Percentiles rank a stretch among this genome's conserved stretches.
These are phyloP conservation scores for Aspergillus melleus DNA, from an alignment of 2,329 filamentous ascomycete genomes.

Conservation along the genomic window DNA sequence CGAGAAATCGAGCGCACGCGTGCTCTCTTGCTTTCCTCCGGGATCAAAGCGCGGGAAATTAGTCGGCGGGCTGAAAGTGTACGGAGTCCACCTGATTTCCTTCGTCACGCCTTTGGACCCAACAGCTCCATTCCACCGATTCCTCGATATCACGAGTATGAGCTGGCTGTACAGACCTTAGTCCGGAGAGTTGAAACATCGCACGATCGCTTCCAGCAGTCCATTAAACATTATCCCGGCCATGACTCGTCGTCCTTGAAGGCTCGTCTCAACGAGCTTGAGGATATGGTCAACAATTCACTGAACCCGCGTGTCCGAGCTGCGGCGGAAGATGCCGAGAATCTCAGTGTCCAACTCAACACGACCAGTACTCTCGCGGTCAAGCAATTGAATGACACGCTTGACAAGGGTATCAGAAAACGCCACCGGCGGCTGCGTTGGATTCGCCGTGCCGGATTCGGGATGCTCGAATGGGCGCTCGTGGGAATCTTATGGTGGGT, in stretches of 20 bases:
- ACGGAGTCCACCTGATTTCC: constrained; percentile 37
- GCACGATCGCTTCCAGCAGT: constrained; percentile 44
- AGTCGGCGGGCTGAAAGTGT: constrained; percentile 60
- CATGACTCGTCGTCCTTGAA: constrained; percentile 47
- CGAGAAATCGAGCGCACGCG: constrained; percentile 79
- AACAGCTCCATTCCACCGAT: constrained; percentile 42
- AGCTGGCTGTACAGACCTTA: constrained; percentile 55
- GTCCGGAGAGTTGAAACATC: constrained; percentile 49
- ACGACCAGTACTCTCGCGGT: constrained; percentile 75
- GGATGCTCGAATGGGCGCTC: constrained; percentile 81
- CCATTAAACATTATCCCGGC: constrained; percentile 49
- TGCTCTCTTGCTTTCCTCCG: constrained; percentile 75
- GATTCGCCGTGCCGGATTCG: constrained; percentile 74
- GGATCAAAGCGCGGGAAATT: constrained; percentile 87
- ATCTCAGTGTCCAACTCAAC: constrained; percentile 72
- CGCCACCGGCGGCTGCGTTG: constrained; percentile 73
- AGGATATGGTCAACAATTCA: constrained; percentile 48
- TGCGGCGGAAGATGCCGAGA: constrained; percentile 76
- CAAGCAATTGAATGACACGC: constrained; percentile 75
- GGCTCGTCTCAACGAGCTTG: constrained; percentile 44
- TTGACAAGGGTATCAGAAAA: constrained; percentile 68
- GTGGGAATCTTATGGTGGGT: constrained; percentile 92
- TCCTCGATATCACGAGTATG: constrained; percentile 51
- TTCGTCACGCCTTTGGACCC: constrained; percentile 29
- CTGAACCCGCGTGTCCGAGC: constrained; percentile 63